Base-by-base conservation (phyloP, 2,329 filamentous ascomycete species). In the Exutisphaerella laricina region DNA sequence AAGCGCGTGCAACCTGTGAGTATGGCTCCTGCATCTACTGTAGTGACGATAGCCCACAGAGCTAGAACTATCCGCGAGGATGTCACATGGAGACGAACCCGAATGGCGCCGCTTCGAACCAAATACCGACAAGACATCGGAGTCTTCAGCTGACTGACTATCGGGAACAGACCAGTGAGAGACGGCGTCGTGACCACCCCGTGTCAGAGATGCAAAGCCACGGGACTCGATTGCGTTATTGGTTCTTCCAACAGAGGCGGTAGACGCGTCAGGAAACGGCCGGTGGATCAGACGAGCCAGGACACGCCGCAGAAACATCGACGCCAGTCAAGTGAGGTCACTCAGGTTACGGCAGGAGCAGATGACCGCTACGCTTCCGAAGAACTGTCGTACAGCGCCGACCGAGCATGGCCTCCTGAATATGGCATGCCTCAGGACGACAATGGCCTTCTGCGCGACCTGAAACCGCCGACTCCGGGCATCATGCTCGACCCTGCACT, bases 171-270 rank as follows among this genome's bases (percentile, higher is more conserved):
- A 70, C 55, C 57, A 62, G 57, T 65, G 73, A 68, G 16, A 22
- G 17, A 26, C 63, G 74, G 61, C 60, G 66, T 64, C 61, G 72
- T 58, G 60, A 70, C 58, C 57, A 71, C 66, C 20, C 77, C 77
- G 18, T 80, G 77, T 52, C 70, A 75, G 39, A 66, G 77, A 41
- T 80, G 77, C 61, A 70, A 74, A 48, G 71, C 72, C 52, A 75
- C 79, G 49, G 67, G 70, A 43, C 73, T 75, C 39, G 75, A 79
- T 47, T 80, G 77, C 57, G 69, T 80, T 8, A 68, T 80, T 14
- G 77, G 75, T 5, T 72, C 73, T 32, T 78, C 74, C 35, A 79
- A 48, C 26, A 40, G 45, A 21, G 77, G 77, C 33, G 77, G 77
- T 10, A 69, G 75, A 42, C 70, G 77, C 34, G 70, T 79, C 44